Evolutionary conservation across 352 stramenopile species (phyloP), one percentile per base, ranked within the genome.

Genomic region (Pythium graminicola): DNA sequence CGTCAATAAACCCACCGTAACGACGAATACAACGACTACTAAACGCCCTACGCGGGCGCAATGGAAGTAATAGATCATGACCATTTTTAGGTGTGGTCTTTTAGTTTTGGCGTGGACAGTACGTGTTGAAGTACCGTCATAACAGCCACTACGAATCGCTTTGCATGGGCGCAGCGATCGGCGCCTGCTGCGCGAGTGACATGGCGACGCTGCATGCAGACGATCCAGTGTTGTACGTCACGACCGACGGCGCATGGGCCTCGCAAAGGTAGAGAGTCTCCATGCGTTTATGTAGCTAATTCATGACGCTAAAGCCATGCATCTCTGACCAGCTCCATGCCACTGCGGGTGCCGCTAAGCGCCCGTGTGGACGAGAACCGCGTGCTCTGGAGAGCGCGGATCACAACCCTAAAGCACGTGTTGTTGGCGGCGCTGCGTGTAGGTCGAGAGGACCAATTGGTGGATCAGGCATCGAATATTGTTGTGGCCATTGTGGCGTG

Each of bases 31-130:
- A 19, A 36, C 52, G 33, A 20, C 53, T 29, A 16, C 47, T 16
- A 22, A 41, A 47, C 36, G 60, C 42, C 65, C 59, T 40, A 36
- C 62, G 27, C 68, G 75, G 46, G 72, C 70, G 17, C 72, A 77
- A 28, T 86, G 72, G 72, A 72, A 78, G 62, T 86, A 69, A 33
- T 26, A 36, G 11, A 23, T 19, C 27, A 50, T 29, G 44, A 23
- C 41, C 8, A 51, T 27, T 27, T 51, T 40, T 17, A 32, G 28
- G 27, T 38, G 38, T 6, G 38, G 11, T n/a, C 10, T 39, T 50
- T 40, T 50, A 50, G 4, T 50, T 50, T 20, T 19, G 16, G 27
- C 43, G 43, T 17, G 11, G 26, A 5, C 43, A 11, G 43, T 50
- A 38, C 24, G 1, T 13, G 14, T 36, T 14, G n/a, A n/a, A n/a